Base-by-base conservation (phyloP, 2,329 filamentous ascomycete species). In the Tolypocladium tropicale region DNA sequence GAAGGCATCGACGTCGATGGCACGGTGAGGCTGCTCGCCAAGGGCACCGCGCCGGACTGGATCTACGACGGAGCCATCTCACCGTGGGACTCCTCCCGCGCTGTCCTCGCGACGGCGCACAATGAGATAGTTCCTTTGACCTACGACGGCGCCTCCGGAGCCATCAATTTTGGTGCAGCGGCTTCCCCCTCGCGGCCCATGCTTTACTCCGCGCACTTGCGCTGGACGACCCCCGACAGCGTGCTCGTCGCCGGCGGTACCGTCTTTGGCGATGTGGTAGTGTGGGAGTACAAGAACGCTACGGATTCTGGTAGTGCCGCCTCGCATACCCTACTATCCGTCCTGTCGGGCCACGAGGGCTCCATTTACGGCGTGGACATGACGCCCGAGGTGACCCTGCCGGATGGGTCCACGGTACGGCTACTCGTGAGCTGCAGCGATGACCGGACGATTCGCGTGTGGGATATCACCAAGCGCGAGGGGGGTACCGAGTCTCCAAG, bases 351-450 rank as follows among this genome's bases (percentile, higher is more conserved):
- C 0, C 94, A 99, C 65, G 91, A 96, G 65, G 94, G 94, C 0
- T 96, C 93, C 1, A 87, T 99, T 32, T 99, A 96, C 62, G 92
- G 90, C 1, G 88, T 99, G 2, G 79, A 84, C 34, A 87, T 97
- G 37, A 95, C 90, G 0, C 74, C 79, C 1, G 66, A 73, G 61
- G 69, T 86, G 23, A 58, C 60, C 7, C 61, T 72, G 25, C 59
- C 68, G 2, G 68, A 72, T 16, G 74, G 73, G 0, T 67, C 65
- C 7, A 67, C 67, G 23, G 73, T 75, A 30, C 78, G 88, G 53
- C 70, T 96, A n/a, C 76, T 99, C 36, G 89, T 87, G 16, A 96
- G 89, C 64, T 99, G 94, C 68, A 97, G 93, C 65, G 94, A 99
- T 67, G 94, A 99, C 70, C 81, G 94, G 53, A 96, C 91, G 0